These are phyloP conservation scores for Pseudogymnoascus sp. DNA, from an alignment of 2,329 filamentous ascomycete genomes.

Conservation along the genomic window DNA sequence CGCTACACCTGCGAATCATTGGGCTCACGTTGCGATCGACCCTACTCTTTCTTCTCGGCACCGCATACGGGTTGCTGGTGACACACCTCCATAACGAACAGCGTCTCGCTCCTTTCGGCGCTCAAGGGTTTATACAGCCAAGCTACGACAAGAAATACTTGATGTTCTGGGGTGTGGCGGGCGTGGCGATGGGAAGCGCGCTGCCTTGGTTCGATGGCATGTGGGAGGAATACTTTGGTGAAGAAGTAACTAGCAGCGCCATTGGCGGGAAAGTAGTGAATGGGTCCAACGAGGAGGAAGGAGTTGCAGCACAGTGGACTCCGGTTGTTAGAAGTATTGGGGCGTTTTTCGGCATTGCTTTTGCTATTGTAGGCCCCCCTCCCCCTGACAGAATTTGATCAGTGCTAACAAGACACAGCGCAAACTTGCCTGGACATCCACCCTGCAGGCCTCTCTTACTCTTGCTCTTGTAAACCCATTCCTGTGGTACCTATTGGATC, in stretches of 20 bases:
- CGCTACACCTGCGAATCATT: background rate
- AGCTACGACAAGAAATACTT: conserved; percentile 57
- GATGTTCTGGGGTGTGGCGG: conserved; percentile 71
- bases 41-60: conserved; percentile 68
- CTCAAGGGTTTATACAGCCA: conserved; percentile 34
- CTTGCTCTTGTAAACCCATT: conserved; percentile 87
- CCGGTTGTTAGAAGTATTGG: conserved; percentile 59
- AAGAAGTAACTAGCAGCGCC: conserved; percentile 17
- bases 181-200: conserved; percentile 67
- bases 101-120: conserved; percentile 52
- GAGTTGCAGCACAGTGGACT: conserved; percentile 62
- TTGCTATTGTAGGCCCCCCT: conserved; percentile 63
- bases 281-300: conserved; percentile 17
- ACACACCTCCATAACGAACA: conserved; percentile 67
- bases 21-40: conserved; percentile 49
- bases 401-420: conserved; percentile 44
- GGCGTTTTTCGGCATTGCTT: conserved; percentile 64
- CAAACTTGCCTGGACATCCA: conserved; percentile 86
- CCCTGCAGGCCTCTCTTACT: conserved; percentile 83
- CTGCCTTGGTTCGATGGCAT: conserved; percentile 76
- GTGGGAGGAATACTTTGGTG: conserved; percentile 46
- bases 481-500: conserved; percentile 93
- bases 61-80: conserved; percentile 75
- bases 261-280: conserved; percentile 23
- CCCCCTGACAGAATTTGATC: conserved; percentile 7